Evolutionary conservation across 148 eudicot species (phyloP), one percentile per base, ranked within the genome.

Genomic region (Spergularia marina): DNA sequence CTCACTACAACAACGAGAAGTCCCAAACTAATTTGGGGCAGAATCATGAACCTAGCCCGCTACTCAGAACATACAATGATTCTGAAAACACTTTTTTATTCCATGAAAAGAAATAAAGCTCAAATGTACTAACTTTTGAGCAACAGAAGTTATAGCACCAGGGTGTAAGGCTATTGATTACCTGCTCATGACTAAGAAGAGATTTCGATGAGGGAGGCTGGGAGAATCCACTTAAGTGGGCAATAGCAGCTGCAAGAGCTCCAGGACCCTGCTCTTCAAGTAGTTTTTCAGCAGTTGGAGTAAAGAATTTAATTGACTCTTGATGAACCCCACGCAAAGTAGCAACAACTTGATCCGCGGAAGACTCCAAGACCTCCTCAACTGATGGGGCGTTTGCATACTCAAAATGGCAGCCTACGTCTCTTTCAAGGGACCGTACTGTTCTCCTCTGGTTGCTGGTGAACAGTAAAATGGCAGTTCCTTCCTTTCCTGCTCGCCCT

Each of bases 231-330:
- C 98, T 92, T 86, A 95, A 70, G 59, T 89, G 95, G 47, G 98
- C 98, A 66, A 95, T 71, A n/a, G 98, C 98, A 67, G 98, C 98
- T 71, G 98, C 97, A 82, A 95, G 96, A 69, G 98, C 94, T 75
- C 75, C 72, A 15, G 90, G 83, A 74, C 98, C 98, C 75, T 81
- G 84, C 74, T 89, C 85, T 16, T 92, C 91, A 71, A 92, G 78
- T 71, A 95, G 84, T 71, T 86, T 90, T 61, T 95, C 85, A 61
- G 98, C 98, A 81, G 97, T 85, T 67, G 96, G 96, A 72, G 92
- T 86, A 82, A 95, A 95, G 83, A 83, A 95, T 80, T 90, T 75
- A 56, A 95, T 68, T 21, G 97, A 95, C 41, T 88, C 96, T 1
- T 92, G 90, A 82, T 95, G 97, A 76, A 95, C 98, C 68, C 88